Conservation (phyloP, 2,329 filamentous ascomycete genomes). For the Claviceps capensis region DNA sequence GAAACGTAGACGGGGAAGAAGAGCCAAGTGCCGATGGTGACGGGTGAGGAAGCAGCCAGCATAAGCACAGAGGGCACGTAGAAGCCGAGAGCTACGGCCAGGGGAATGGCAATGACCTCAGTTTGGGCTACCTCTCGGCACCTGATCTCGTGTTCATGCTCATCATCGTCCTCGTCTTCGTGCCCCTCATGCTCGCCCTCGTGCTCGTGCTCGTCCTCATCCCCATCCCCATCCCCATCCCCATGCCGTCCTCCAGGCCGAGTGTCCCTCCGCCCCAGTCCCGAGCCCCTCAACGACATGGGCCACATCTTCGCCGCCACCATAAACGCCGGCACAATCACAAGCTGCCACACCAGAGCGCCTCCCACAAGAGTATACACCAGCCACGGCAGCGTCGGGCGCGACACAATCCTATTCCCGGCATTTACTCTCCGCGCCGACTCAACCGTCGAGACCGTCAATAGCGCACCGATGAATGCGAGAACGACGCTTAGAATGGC, state of each 20-base stretch:
- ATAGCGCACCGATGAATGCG: constrained; percentile 30
- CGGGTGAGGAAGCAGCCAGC: constrained; percentile 22
- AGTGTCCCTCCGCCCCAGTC: too few species aligned
- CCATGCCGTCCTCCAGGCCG: background rate
- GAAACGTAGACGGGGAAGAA: constrained; percentile 38
- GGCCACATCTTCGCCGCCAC: constrained; percentile 24
- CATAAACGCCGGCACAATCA: constrained; percentile 36
- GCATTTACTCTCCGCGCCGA: constrained; percentile 29
- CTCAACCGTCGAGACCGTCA: constrained; percentile 37
- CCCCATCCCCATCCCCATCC: background rate
- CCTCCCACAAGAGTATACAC: constrained; percentile 35
- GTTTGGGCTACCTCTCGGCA: constrained; percentile 21
- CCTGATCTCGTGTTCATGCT: background rate
- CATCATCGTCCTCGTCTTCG: constrained; percentile 3
- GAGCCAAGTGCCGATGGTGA: constrained; percentile 31
- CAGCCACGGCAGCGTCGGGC: constrained; percentile 29
- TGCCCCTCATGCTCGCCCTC: constrained; percentile 1
- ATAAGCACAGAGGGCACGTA: constrained; percentile 31
- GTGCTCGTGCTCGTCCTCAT: background rate
- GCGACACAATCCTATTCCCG: constrained; percentile 21
- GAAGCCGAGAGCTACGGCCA: constrained; percentile 33
- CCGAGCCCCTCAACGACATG: too few species aligned
- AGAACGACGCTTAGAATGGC: constrained; percentile 29
- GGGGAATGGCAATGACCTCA: constrained; percentile 44
- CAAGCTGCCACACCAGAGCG: constrained; percentile 36